These are phyloP conservation scores for Xylaria sp. DNA, from an alignment of 2,329 filamentous ascomycete genomes.

Conservation along the genomic window DNA sequence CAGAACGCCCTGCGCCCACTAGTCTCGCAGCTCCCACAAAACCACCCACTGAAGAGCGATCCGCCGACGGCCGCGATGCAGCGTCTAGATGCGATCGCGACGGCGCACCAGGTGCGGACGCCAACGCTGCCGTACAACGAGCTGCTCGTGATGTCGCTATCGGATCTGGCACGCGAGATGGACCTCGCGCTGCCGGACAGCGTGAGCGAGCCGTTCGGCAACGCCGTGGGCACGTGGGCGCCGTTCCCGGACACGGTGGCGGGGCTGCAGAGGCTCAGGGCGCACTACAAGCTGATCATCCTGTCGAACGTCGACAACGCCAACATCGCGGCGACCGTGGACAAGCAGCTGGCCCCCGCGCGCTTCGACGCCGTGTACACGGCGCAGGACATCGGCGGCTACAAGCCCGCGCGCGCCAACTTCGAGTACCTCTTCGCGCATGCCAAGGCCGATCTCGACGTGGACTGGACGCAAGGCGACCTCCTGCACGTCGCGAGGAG, in stretches of 20 bases:
- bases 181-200: constrained; percentile 51
- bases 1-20: constrained; percentile 62
- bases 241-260: constrained; percentile 67
- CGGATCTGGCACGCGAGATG: constrained; percentile 58
- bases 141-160: constrained; percentile 63
- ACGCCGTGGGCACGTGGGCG: constrained; percentile 62
- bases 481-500: constrained; percentile 77
- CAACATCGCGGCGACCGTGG: constrained; percentile 46
- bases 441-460: constrained; percentile 63
- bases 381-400: constrained; percentile 75
- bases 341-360: constrained; percentile 58
- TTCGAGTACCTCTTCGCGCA: constrained; percentile 72
- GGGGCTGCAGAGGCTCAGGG: constrained; percentile 60
- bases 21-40: constrained; percentile 50
- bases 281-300: constrained; percentile 67
- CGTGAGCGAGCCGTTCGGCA: constrained; percentile 61
- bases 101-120: constrained; percentile 60
- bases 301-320: constrained; percentile 61
- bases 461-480: constrained; percentile 59
- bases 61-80: constrained; percentile 53
- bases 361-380: constrained; percentile 72
- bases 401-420: constrained; percentile 73
- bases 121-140: constrained; percentile 69
- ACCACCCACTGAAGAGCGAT: constrained; percentile 52
- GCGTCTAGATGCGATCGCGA: constrained; percentile 59